Percentiles rank a stretch among this genome's conserved stretches.
Conservation (phyloP, 306 rosid species). For the Casuarina glauca region DNA sequence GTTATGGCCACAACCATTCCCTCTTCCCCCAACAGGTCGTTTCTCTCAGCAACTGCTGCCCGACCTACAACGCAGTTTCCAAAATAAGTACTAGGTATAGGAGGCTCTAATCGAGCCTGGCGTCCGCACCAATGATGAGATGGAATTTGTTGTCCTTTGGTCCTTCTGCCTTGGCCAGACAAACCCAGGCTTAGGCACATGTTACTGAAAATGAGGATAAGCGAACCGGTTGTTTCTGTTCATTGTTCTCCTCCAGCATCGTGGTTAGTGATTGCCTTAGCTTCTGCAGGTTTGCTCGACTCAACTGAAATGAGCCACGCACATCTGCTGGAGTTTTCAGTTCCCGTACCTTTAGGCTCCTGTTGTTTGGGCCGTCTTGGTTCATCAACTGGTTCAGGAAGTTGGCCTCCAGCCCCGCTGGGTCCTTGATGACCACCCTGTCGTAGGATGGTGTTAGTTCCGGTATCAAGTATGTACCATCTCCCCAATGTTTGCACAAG, state of each 20-base stretch:
- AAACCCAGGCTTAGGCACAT: constrained; percentile 27
- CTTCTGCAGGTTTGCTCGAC: constrained; percentile 17
- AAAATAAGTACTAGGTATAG: no score
- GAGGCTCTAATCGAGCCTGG: no score
- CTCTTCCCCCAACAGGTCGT: no score
- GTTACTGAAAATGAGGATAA: constrained; percentile 38
- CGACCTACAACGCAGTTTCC: neutral
- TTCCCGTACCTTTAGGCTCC: constrained; percentile 31
- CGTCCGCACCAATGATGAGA: no score
- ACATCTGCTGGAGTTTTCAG: neutral
- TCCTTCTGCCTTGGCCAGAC: neutral
- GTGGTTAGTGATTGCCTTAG: constrained; percentile 22
- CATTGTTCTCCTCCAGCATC: constrained; percentile 9
- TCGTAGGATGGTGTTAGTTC: constrained; percentile 49
- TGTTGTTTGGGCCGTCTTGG: constrained; percentile 11
- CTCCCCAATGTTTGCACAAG: constrained; percentile 19
- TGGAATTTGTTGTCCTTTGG: no score
- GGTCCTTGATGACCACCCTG: constrained; percentile 33
- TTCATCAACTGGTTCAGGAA: constrained; percentile 14
- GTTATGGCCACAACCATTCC: no score
- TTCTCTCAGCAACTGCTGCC: neutral
- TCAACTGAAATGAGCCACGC: constrained; percentile 45
- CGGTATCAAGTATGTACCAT: neutral
- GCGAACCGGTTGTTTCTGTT: neutral
- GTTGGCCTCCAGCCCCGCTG: constrained; percentile 10